Percentiles rank a stretch among this genome's conserved stretches.
These are phyloP conservation scores for Syzygium syzygioides DNA, from an alignment of 441 rosid genomes.

Conservation along the genomic window DNA sequence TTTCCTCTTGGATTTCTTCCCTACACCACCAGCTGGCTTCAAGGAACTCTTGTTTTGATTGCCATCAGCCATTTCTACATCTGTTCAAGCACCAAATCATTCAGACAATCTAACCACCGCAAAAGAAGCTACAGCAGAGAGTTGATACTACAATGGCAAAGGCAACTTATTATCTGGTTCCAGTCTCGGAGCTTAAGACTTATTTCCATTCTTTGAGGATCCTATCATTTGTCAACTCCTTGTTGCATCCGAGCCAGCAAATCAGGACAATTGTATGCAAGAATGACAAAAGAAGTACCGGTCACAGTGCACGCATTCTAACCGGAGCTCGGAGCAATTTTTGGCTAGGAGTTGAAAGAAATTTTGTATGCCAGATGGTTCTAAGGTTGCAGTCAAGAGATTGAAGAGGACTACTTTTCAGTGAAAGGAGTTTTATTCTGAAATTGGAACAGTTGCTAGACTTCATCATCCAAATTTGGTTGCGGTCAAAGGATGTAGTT, in stretches of 20 bases:
- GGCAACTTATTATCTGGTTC: neutral
- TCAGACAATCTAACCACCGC: neutral
- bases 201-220: neutral
- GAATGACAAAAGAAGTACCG: neutral
- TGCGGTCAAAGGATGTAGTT: slow-evolving; percentile 86
- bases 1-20: slow-evolving; percentile 62
- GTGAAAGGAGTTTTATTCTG: slow-evolving; percentile 91
- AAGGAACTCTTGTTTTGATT: slow-evolving; percentile 29
- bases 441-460: slow-evolving; percentile 79
- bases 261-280: neutral
- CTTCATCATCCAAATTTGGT: slow-evolving; percentile 83
- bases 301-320: neutral
- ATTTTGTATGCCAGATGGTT: slow-evolving; percentile 49
- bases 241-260: neutral
- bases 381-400: slow-evolving; percentile 86
- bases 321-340: neutral
- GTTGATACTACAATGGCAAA: neutral
- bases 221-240: neutral
- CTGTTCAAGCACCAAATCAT: slow-evolving; percentile 16
- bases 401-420: slow-evolving; percentile 84
- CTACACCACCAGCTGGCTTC: slow-evolving; percentile 51
- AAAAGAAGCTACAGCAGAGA: neutral
- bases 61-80: slow-evolving; percentile 57
- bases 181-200: neutral
- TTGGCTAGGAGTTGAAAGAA: neutral